Evolutionary conservation across 2,329 filamentous ascomycete genomes (phyloP).

Genomic region (Parastagonospora nodorum): DNA sequence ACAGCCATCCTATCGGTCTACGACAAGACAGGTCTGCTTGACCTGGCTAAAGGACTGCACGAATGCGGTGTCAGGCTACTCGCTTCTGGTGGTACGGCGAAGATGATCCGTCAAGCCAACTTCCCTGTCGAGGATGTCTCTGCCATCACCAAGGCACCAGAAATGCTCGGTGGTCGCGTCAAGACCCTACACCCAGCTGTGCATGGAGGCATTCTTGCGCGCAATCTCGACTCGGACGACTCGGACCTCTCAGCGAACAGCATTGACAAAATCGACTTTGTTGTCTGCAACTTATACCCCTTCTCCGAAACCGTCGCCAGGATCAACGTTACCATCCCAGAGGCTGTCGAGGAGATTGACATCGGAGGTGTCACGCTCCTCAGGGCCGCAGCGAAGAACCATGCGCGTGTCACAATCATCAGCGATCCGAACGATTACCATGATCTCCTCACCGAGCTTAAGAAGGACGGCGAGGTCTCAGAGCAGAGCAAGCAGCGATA

Average conservation of each 20-base stretch:
- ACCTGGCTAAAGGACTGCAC: conserved; percentile 46
- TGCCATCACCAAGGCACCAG: conserved; percentile 89
- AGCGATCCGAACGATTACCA: conserved; percentile 93
- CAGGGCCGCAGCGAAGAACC: conserved; percentile 97
- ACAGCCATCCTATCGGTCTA: conserved; percentile 94
- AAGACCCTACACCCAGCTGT: conserved; percentile 98
- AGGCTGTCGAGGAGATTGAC: conserved; percentile 98
- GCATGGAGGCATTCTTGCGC: conserved; percentile 82
- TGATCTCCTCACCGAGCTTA: conserved; percentile 89
- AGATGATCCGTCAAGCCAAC: conserved; percentile 94
- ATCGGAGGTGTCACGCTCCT: conserved; percentile 95
- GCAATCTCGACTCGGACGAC: conserved; percentile 92
- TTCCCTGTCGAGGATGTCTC: conserved; percentile 98
- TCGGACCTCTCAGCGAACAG: conserved; percentile 74
- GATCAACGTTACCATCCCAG: conserved; percentile 93
- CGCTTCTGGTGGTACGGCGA: conserved; percentile 92
- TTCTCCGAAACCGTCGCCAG: conserved; percentile 99
- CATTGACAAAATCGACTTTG: conserved; percentile 50
- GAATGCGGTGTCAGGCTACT: conserved; percentile 63
- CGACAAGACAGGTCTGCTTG: conserved; percentile 79
- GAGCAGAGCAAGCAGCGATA: conserved; percentile 85
- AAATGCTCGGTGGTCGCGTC: conserved; percentile 90
- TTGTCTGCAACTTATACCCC: conserved; percentile 94
- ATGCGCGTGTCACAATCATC: conserved; percentile 91
- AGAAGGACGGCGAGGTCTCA: conserved; percentile 81